Evolutionary conservation across 441 rosid genomes (phyloP), one percentile per base, ranked within the genome.

Genomic region (Eruca vesicaria): DNA sequence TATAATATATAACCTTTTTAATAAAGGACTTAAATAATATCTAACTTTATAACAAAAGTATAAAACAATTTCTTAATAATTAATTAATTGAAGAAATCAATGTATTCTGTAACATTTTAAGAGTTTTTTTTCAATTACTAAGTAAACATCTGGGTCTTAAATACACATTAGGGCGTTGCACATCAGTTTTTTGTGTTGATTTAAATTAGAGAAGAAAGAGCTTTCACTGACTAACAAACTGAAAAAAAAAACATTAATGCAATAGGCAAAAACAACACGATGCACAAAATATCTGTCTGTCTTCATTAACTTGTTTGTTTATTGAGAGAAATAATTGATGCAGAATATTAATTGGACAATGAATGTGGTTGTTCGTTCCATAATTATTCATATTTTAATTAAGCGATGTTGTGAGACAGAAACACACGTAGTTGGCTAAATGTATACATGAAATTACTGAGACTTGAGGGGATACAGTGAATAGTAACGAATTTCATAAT

Each of bases 261-360:
- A 43, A 9, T 18, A n/a, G 12, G 5, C 4, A 45, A 28, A 61
- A 53, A 20, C 21, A 62, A 20, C 26, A 35, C n/a, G 52, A 66
- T 57, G 71, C 48, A 65, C 58, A 43, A 57, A 57, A 55, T 43
- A 43, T 43, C 52, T 36, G 65, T 28, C 50, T 67, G 68, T 52
- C 69, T 1, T 23, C 18, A 67, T 48, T 48, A 33, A 20, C 18
- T 20, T 32, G 7, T 35, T 9, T 66, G 29, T n/a, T 45, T 45
- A 33, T n/a, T 66, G 20, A 58, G 20, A 65, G 32, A 3, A 73
- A 41, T 29, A 29, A 57, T 29, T 41, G 59, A 32, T 9, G 48
- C 29, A 26, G 36, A 2, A 0, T 58, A 41, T 58, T 66, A 66
- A 66, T 20, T 41, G 52, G 12, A 56, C 33, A 64, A 16, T 58